Conservation (phyloP, 768 basidiomycete species). For the Tremella fuciformis region DNA sequence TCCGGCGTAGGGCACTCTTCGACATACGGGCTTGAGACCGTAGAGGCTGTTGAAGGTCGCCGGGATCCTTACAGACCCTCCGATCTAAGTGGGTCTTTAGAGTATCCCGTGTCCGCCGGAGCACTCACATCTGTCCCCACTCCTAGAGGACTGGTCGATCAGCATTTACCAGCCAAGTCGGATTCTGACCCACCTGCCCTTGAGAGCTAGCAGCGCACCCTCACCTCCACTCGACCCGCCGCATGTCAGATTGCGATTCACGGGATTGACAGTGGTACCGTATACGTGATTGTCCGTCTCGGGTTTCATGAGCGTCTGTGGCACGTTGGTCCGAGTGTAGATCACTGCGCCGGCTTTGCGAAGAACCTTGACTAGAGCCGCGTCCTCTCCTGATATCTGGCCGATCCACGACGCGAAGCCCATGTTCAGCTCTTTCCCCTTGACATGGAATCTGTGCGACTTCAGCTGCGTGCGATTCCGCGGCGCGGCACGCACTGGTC, state of each 20-base stretch:
- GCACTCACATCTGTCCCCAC: slow-evolving; percentile 8
- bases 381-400: slow-evolving; percentile 4
- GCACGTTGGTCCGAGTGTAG: slow-evolving; percentile 23
- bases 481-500: neutral
- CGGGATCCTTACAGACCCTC: slow-evolving; percentile 31
- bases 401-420: slow-evolving; percentile 25
- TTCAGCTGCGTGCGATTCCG: neutral
- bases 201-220: slow-evolving; percentile 16
- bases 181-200: slow-evolving; percentile 14
- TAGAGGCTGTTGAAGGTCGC: slow-evolving; percentile 22
- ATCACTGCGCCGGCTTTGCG: slow-evolving; percentile 27
- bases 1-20: slow-evolving; percentile 5
- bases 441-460: neutral
- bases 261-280: slow-evolving; percentile 20
- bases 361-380: slow-evolving; percentile 9
- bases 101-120: neutral
- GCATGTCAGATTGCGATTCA: slow-evolving; percentile 18
- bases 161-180: neutral
- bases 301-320: slow-evolving; percentile 30
- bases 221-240: slow-evolving; percentile 28
- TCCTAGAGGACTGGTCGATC: slow-evolving; percentile 1
- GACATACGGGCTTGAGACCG: slow-evolving; percentile 28
- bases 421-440: slow-evolving; percentile 10
- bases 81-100: slow-evolving; percentile 4
- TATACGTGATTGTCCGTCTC: slow-evolving; percentile 24